Base-by-base conservation (phyloP, 768 basidiomycete genomes). In the Paxillus rubicundulus region DNA sequence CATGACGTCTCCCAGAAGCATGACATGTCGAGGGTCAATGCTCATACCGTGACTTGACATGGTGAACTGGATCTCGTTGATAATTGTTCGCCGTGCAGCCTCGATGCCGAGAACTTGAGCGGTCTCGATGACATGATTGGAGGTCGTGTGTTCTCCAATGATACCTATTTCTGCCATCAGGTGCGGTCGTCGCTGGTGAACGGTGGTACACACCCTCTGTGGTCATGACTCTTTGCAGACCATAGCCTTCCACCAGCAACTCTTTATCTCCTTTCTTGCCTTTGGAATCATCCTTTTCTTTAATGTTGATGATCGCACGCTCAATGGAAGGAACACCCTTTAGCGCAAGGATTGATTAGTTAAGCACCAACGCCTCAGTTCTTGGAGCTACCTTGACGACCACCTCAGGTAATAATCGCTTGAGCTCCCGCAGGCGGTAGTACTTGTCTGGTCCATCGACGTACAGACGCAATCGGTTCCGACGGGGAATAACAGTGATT, bases 1-100 rank as follows among this genome's bases (percentile, higher is more conserved):
- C 97, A 99, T 99, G 54, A 98, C 94, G 70, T 99, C 97, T 44
- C 95, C 97, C 10, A 99, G 82, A 36, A 99, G 74, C 92, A 98
- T 97, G 62, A 98, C 91, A 70, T 99, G 97, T 48, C 97, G 89
- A 55, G 96, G 95, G 69, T 99, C 97, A 62, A 99, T 98, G 53
- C 87, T 94, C 89, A 99, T 95, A 62, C 93, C 93, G 74, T 99
- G 97, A 49, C 86, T 88, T 58, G 84, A 82, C 97, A 99, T 99
- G 10, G 92, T 98, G 65, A 92, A 91, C 67, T 96, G 89, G 60
- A 98, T 97, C 68, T 99, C 93, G 64, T 96, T 90, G 71, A 97
- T 87, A 71, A 99, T 97, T 3, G 94, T 96, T 54, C 79, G 76
- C 53, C 97, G 82, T 4, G 97, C 95, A 5, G 97, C 97, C 65